Conservation (phyloP, 2,329 filamentous ascomycete species). For the Madurella fahalii region DNA sequence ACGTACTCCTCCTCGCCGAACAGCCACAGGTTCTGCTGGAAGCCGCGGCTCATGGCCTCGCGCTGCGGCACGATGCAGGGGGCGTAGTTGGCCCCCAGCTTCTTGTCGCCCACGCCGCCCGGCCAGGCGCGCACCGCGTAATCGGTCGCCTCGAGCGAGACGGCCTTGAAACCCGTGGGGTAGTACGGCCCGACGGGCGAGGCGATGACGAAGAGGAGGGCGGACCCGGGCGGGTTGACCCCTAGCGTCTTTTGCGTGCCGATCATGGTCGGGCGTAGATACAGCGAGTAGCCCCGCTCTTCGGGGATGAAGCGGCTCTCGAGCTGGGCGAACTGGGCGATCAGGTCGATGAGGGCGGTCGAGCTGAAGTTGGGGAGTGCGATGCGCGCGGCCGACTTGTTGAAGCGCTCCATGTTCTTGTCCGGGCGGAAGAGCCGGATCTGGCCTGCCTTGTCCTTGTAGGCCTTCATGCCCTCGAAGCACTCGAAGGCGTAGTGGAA, state of each 20-base stretch:
- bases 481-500: conserved; percentile 98
- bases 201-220: conserved; percentile 90
- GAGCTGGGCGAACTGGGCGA: conserved; percentile 72
- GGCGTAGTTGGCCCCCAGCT: conserved; percentile 98
- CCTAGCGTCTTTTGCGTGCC: conserved; percentile 93
- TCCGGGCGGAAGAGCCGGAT: conserved; percentile 90
- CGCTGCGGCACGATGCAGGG: conserved; percentile 96
- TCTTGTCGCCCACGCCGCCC: conserved; percentile 95
- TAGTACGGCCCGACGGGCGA: conserved; percentile 97
- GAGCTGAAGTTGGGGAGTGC: conserved; percentile 83
- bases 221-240: conserved; percentile 85
- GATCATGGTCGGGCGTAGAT: conserved; percentile 94
- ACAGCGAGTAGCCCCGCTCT: conserved; percentile 85
- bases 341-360: conserved; percentile 71
- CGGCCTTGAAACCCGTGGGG: conserved; percentile 95
- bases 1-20: conserved; percentile 95
- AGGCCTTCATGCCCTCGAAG: conserved; percentile 99
- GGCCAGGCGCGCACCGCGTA: conserved; percentile 98
- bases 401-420: conserved; percentile 93
- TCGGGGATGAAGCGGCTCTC: conserved; percentile 88
- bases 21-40: conserved; percentile 97
- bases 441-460: conserved; percentile 76
- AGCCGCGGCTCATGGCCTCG: conserved; percentile 83
- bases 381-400: conserved; percentile 86
- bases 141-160: conserved; percentile 91